phyloP scores from a whole-genome alignment of 106 monocot genomes.

The Dioscorea dumetorum region DNA sequence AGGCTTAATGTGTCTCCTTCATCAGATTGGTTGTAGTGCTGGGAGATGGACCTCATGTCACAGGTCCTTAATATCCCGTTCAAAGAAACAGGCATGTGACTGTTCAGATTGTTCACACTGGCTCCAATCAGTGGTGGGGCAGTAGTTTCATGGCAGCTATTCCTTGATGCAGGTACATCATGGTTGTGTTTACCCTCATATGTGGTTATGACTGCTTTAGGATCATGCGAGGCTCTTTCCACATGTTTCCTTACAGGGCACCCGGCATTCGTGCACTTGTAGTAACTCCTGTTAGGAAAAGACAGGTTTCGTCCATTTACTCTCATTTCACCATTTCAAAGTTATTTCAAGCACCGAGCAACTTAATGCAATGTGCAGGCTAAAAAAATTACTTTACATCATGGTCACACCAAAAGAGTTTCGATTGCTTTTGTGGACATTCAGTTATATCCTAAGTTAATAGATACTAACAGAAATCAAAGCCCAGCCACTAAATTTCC shows the following conservation, averaged over 20 bases:
- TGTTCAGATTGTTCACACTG: conserved; percentile 3
- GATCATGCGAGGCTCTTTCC: conserved; percentile 93
- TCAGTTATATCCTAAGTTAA: too few species aligned
- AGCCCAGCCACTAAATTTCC: too few species aligned
- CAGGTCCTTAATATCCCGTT: conserved; percentile 26
- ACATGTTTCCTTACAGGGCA: conserved; percentile 97
- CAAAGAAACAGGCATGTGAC: conserved; percentile 21
- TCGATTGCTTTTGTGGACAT: too few species aligned
- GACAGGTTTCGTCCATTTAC: neutral
- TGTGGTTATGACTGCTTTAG: conserved; percentile 96
- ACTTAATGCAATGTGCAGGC: too few species aligned
- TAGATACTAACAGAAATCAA: too few species aligned
- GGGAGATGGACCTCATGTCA: conserved; percentile 12
- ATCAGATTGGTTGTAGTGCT: conserved; percentile 26
- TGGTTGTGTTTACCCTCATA: conserved; percentile 99
- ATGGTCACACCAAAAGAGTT: too few species aligned
- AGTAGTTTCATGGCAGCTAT: conserved; percentile 32
- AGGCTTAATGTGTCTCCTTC: conserved; percentile 58
- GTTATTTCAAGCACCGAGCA: too few species aligned
- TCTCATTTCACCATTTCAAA: too few species aligned
- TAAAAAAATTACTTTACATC: too few species aligned
- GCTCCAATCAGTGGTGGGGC: conserved; percentile 8
- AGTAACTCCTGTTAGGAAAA: conserved; percentile 63
- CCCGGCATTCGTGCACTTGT: conserved; percentile 86
- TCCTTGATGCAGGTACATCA: conserved; percentile 81